A percentile compares a stretch with the other conserved stretches of the same genome.
Evolutionary conservation across 2,329 filamentous ascomycete species (phyloP).

Genomic region (Ceratocystis diversiconidia): DNA sequence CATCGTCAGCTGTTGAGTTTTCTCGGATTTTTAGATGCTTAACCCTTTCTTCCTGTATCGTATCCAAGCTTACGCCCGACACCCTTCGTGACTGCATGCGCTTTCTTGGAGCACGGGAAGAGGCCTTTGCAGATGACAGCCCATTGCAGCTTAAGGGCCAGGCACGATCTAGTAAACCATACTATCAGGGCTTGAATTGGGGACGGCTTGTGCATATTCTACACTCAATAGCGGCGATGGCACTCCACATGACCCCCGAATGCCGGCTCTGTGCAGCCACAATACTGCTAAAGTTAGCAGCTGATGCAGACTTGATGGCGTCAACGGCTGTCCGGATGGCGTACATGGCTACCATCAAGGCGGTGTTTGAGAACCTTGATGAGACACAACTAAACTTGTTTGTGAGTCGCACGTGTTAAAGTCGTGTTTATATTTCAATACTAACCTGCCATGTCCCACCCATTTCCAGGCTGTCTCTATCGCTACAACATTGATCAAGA

Average conservation of each 20-base stretch:
- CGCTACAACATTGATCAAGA: conserved; percentile 27
- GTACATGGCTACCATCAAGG: conserved; percentile 32
- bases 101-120: conserved; percentile 12
- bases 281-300: conserved; percentile 11
- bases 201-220: conserved; percentile 5
- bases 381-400: conserved; percentile 28
- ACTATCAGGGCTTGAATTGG: conserved; percentile 6
- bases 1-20: conserved; percentile 1
- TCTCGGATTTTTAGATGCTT: conserved; percentile 8
- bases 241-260: neutral
- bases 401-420: conserved; percentile 26
- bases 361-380: conserved; percentile 32
- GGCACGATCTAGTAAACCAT: neutral
- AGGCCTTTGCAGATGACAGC: conserved; percentile 5
- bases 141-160: conserved; percentile 3
- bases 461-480: neutral
- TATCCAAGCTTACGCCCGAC: neutral
- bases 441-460: neutral
- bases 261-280: neutral
- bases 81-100: conserved; percentile 11
- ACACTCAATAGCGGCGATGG: neutral
- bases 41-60: neutral
- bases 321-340: conserved; percentile 24
- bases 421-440: neutral
- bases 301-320: conserved; percentile 11